A percentile compares a stretch with the other conserved stretches of the same genome.
Conservation (phyloP, 1,284 basidiomycete genomes). For the Ustilago trichophora region DNA sequence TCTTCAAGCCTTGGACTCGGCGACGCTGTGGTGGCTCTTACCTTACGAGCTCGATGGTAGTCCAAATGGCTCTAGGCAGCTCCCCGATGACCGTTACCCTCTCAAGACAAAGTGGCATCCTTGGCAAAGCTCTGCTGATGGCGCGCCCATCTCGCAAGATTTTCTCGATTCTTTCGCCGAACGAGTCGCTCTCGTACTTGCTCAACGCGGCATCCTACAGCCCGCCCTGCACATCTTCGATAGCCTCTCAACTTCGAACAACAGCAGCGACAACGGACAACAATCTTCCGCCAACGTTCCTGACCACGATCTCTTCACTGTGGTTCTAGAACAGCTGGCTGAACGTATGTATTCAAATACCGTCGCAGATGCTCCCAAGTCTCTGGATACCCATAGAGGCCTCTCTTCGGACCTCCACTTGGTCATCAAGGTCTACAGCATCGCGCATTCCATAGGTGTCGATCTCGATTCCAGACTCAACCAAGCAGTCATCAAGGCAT, state of each 20-base stretch:
- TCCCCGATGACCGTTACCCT: slow-evolving; percentile 11
- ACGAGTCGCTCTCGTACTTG: slow-evolving; percentile 35
- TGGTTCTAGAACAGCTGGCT: slow-evolving; percentile 16
- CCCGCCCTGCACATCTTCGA: slow-evolving; percentile 33
- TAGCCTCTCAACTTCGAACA: neutral
- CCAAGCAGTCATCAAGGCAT: slow-evolving; percentile 22
- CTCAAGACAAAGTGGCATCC: slow-evolving; percentile 36
- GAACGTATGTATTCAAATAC: slow-evolving; percentile 11
- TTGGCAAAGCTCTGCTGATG: slow-evolving; percentile 25
- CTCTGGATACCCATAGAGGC: slow-evolving; percentile 16
- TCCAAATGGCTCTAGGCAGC: neutral
- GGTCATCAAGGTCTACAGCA: slow-evolving; percentile 17
- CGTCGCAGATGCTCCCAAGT: slow-evolving; percentile 2
- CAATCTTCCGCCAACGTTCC: slow-evolving; percentile 4
- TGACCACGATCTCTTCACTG: slow-evolving; percentile 36
- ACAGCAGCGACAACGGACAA: neutral
- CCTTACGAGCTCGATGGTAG: slow-evolving; percentile 27
- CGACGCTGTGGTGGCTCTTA: slow-evolving; percentile 36
- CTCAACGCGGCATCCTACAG: slow-evolving; percentile 30
- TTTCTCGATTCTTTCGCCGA: slow-evolving; percentile 33
- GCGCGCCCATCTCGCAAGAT: slow-evolving; percentile 4
- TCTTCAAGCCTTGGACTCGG: slow-evolving; percentile 26
- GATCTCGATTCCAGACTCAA: slow-evolving; percentile 23
- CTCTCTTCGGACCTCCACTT: slow-evolving; percentile 27
- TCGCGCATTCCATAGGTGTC: slow-evolving; percentile 9